phyloP scores from a whole-genome alignment of 257 asterid genomes.

The Scutellaria galericulata region DNA sequence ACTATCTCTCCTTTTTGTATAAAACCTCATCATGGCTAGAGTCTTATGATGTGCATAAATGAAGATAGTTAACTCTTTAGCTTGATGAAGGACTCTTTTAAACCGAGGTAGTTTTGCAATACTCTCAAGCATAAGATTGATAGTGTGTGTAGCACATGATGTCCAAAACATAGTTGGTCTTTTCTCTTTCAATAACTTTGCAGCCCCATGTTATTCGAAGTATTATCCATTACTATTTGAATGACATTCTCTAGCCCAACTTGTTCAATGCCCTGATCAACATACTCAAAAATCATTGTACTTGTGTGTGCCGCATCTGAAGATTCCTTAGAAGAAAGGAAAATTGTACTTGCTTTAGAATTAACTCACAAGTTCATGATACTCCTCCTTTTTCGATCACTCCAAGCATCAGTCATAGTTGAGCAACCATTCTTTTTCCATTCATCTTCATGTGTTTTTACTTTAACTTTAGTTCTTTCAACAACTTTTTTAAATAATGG shows the following conservation, averaged over 20 bases:
- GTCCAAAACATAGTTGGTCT: neutral
- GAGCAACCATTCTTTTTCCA: constrained; percentile 10
- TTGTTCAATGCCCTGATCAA: neutral
- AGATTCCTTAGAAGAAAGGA: constrained; percentile 12
- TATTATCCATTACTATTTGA: constrained; percentile 12
- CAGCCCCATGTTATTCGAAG: constrained; percentile 10
- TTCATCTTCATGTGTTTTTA: constrained; percentile 17
- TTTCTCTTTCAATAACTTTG: neutral
- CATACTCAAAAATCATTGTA: neutral
- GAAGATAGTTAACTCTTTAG: neutral
- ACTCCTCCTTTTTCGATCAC: neutral
- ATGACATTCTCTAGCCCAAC: neutral
- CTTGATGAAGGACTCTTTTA: neutral
- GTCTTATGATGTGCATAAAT: constrained; percentile 19
- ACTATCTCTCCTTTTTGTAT: constrained; percentile 5
- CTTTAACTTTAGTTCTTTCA: neutral
- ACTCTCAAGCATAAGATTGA: no score
- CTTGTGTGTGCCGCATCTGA: constrained; percentile 8
- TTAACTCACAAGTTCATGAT: neutral
- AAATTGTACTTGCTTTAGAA: neutral
- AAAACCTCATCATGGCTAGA: constrained; percentile 1
- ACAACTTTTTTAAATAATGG: constrained; percentile 1
- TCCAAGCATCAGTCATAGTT: constrained; percentile 22
- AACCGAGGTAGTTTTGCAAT: neutral
- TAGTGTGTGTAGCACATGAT: no score